Conservation (phyloP, 1,139 yeast species). For the Taphrina communis region DNA sequence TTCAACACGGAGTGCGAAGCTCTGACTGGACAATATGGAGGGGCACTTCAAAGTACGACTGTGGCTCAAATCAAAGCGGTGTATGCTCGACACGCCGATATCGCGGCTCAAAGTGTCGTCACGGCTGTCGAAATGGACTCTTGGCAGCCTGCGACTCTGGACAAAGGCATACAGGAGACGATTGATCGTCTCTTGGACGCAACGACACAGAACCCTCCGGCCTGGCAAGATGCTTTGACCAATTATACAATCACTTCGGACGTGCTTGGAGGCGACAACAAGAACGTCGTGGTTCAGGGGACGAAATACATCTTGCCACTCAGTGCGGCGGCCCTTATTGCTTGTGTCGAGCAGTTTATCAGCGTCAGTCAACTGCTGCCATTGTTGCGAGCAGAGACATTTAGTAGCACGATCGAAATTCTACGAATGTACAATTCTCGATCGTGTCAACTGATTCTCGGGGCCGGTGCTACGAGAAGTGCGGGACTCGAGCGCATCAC, state of each 20-base stretch:
- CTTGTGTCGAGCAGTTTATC: constrained; percentile 57
- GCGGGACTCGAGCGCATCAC: constrained; percentile 79
- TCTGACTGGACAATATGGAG: constrained; percentile 73
- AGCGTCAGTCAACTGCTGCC: constrained; percentile 50
- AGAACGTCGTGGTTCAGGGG: constrained; percentile 12
- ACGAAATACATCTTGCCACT: constrained; percentile 16
- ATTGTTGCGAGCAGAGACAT: constrained; percentile 55
- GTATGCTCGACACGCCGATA: constrained; percentile 64
- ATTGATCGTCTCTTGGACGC: constrained; percentile 62
- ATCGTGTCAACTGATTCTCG: constrained; percentile 67
- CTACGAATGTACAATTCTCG: constrained; percentile 63
- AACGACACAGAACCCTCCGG: constrained; percentile 58
- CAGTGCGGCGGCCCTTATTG: constrained; percentile 37
- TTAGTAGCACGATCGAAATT: constrained; percentile 57
- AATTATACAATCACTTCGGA: constrained; percentile 10
- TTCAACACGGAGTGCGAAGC: constrained; percentile 85
- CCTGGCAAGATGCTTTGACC: constrained; percentile 56
- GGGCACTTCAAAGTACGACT: constrained; percentile 65
- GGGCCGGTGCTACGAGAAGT: constrained; percentile 77
- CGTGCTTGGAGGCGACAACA: not conserved
- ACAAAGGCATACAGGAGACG: constrained; percentile 58
- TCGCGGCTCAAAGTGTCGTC: constrained; percentile 56
- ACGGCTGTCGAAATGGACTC: constrained; percentile 67
- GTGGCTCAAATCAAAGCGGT: constrained; percentile 58
- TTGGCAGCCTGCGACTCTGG: constrained; percentile 66